Conservation (phyloP, 192 early-diverging fungal genomes). For the Gorgonomyces haynaldii region DNA sequence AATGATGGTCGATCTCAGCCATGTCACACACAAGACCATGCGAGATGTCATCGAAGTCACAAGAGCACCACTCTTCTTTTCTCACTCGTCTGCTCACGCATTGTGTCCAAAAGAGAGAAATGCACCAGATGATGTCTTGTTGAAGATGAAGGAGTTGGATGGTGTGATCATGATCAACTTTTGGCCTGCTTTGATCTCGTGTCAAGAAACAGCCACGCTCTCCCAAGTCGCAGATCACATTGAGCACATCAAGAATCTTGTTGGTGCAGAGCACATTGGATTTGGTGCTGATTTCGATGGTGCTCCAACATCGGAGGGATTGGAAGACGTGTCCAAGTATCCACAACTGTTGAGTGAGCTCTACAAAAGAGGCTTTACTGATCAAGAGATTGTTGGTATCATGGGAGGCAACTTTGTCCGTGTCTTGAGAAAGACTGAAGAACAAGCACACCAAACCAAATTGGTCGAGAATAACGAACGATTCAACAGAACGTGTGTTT, state of each 20-base stretch:
- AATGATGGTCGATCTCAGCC: slow-evolving; percentile 58
- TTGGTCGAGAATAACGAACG: too few species aligned
- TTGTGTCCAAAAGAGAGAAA: slow-evolving; percentile 43
- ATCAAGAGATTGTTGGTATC: slow-evolving; percentile 26
- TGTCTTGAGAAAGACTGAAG: slow-evolving; percentile 24
- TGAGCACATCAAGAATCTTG: slow-evolving; percentile 34
- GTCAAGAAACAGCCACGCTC: slow-evolving; percentile 21
- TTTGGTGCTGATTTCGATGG: slow-evolving; percentile 59
- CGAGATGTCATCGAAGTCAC: slow-evolving; percentile 36
- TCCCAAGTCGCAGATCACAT: slow-evolving; percentile 47
- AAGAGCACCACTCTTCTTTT: slow-evolving; percentile 48
- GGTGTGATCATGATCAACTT: slow-evolving; percentile 40
- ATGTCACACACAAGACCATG: slow-evolving; percentile 52
- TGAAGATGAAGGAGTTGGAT: slow-evolving; percentile 16
- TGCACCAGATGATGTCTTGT: slow-evolving; percentile 51
- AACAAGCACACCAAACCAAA: too few species aligned
- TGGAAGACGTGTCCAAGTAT: slow-evolving; percentile 50
- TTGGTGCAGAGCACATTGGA: slow-evolving; percentile 44
- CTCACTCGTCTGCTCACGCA: slow-evolving; percentile 43
- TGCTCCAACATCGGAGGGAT: slow-evolving; percentile 24
- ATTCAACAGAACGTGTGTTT: too few species aligned
- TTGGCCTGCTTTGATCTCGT: slow-evolving; percentile 33
- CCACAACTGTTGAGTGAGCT: slow-evolving; percentile 33
- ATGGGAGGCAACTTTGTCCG: slow-evolving; percentile 30
- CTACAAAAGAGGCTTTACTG: slow-evolving; percentile 21